Percentiles rank a stretch among this genome's conserved stretches.
Conservation (phyloP, 2,329 filamentous ascomycete genomes). For the Venturia carpophila region DNA sequence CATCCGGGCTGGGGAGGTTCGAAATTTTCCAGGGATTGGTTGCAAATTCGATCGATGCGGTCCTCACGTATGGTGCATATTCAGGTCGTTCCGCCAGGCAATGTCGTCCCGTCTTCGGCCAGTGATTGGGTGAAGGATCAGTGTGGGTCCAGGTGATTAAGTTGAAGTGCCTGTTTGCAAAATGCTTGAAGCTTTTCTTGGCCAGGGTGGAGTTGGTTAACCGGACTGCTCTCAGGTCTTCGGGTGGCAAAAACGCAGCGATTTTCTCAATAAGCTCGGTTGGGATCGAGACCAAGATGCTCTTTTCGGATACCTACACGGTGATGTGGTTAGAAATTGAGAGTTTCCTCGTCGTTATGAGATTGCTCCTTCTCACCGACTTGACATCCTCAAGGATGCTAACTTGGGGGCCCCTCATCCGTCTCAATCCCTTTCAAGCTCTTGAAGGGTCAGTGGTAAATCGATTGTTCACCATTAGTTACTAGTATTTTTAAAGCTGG, state of each 20-base stretch:
- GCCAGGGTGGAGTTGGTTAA: neutral
- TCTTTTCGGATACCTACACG: neutral
- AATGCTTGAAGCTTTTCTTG: slow-evolving; percentile 5
- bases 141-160: neutral
- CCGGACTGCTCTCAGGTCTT: neutral
- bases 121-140: neutral
- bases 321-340: neutral
- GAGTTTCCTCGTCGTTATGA: neutral
- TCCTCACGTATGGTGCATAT: neutral
- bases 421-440: neutral
- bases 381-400: slow-evolving; percentile 1
- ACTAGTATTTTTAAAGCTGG: neutral
- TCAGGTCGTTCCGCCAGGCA: neutral
- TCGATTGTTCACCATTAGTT: neutral
- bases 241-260: neutral
- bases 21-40: neutral
- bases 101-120: neutral
- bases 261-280: neutral
- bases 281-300: neutral
- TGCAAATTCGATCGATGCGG: neutral
- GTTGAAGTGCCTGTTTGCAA: neutral
- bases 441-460: neutral
- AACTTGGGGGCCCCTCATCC: neutral
- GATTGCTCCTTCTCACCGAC: neutral
- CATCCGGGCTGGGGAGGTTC: neutral